phyloP scores from a whole-genome alignment of 148 eudicot genomes.

The Rhododendron simsii region DNA sequence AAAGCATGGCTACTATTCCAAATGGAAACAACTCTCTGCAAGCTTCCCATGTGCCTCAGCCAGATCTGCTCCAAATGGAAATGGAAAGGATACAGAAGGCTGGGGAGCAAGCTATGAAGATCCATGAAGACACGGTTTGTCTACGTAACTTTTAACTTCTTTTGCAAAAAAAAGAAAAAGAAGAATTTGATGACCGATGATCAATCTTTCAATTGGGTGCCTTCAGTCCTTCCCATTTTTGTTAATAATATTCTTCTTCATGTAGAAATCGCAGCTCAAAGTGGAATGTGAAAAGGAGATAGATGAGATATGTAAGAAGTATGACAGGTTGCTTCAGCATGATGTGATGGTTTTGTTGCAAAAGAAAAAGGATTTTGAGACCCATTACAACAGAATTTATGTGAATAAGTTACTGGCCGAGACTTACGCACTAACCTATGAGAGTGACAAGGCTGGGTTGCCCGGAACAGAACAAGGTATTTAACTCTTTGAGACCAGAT shows the following conservation, averaged over 20 bases:
- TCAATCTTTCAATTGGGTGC: neutral
- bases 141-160: neutral
- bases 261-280: constrained; percentile 34
- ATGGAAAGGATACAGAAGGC: constrained; percentile 28
- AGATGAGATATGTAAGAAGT: constrained; percentile 41
- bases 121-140: constrained; percentile 40
- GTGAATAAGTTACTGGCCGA: constrained; percentile 38
- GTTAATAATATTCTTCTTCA: neutral
- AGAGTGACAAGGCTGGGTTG: neutral
- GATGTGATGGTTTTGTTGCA: constrained; percentile 28
- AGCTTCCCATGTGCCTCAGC: constrained; percentile 8
- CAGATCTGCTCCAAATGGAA: constrained; percentile 34
- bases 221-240: neutral
- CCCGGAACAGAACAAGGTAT: constrained; percentile 15
- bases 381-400: constrained; percentile 20
- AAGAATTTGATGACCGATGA: neutral
- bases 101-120: constrained; percentile 22
- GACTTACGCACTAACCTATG: neutral
- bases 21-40: constrained; percentile 3
- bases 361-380: constrained; percentile 29
- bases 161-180: neutral
- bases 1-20: neutral
- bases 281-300: constrained; percentile 44
- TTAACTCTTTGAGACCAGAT: neutral
- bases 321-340: constrained; percentile 27